Evolutionary conservation across 164 flowering plant species (phyloP), one percentile per base, ranked within the genome.

Genomic region (Nymphaea thermarum): DNA sequence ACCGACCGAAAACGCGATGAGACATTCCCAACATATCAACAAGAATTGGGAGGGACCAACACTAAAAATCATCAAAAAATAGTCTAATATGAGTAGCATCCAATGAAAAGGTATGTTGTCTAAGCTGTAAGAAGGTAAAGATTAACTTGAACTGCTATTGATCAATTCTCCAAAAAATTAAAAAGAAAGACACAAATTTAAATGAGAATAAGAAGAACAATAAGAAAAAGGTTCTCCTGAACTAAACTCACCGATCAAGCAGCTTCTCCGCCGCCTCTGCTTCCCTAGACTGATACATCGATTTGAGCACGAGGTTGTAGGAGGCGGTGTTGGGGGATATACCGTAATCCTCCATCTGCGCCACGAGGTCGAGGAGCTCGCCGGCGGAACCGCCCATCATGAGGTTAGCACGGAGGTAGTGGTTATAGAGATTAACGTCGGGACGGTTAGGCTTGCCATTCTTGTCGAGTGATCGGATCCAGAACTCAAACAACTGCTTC

Each of bases 381-480:
- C 73, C 90, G 2, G 86, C 79, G 0, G 86, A 43, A 0, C 87
- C 89, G 2, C 84, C 84, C 10, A 65, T 66, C 94, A 87, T 86
- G 71, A 90, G 69, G 60, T 85, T 85, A 25, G 99, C 97, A 71
- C 89, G 76, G 73, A 95, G 66, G 65, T 92, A 92, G 60, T 80
- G 83, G 78, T 95, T 95, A 70, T 82, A 95, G 71, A 89, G 61
- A 41, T 77, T 70, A 16, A 85, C 96, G 72, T 87, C 82, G 4
- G 99, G 99, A 76, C 71, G 82, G 65, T 95, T 92, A 0, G 93
- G 94, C 79, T 84, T 86, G 67, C 98, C 97, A 60, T 79, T 71
- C 74, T 44, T 76, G 73, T 95, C 97, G 62, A 87, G 78, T 6
- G 84, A 75, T 74, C 81, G 75, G 55, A 84, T 74, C 99, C 99